Conservation (phyloP, 1,139 yeast species). For the Suhomyces kunorum region DNA sequence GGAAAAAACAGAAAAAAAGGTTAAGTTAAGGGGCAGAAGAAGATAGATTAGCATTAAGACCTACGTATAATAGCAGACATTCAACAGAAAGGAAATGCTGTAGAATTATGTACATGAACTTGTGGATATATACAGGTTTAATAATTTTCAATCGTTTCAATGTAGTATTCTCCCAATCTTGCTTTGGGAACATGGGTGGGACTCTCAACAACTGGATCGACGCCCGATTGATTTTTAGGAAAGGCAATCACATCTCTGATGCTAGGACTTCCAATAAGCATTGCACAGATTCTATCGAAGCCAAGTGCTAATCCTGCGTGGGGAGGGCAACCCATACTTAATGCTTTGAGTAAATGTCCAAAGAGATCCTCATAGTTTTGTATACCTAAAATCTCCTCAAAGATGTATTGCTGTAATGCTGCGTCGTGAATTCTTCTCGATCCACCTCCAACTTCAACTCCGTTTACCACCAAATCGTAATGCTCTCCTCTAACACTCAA, state of each 20-base stretch:
- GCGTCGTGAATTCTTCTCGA: slow-evolving; percentile 93
- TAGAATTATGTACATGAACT: slow-evolving; percentile 8
- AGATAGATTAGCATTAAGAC: slow-evolving; percentile 12
- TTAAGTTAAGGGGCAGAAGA: slow-evolving; percentile 14
- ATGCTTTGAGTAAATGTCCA: slow-evolving; percentile 82
- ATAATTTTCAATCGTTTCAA: slow-evolving; percentile 21
- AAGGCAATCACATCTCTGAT: slow-evolving; percentile 94
- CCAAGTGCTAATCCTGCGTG: slow-evolving; percentile 98
- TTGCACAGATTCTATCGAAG: slow-evolving; percentile 89
- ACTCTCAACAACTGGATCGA: slow-evolving; percentile 83
- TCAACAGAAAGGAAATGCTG: too few relatives aligned
- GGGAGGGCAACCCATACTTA: slow-evolving; percentile 94
- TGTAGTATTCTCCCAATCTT: slow-evolving; percentile 53
- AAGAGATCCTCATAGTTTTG: slow-evolving; percentile 62
- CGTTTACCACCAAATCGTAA: slow-evolving; percentile 90
- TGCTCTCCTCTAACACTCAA: slow-evolving; percentile 83
- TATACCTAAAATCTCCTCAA: slow-evolving; percentile 58
- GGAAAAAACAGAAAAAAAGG: slow-evolving; percentile 5
- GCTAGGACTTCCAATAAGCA: slow-evolving; percentile 71
- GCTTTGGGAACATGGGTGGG: slow-evolving; percentile 64
- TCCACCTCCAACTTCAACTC: slow-evolving; percentile 97
- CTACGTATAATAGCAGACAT: too few relatives aligned
- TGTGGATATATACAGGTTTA: neutral
- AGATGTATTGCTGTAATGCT: slow-evolving; percentile 67
- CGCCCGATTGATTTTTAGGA: slow-evolving; percentile 89